These are phyloP conservation scores for Wallemia ichthyophaga DNA, from an alignment of 1,284 basidiomycete species.

Conservation along the genomic window DNA sequence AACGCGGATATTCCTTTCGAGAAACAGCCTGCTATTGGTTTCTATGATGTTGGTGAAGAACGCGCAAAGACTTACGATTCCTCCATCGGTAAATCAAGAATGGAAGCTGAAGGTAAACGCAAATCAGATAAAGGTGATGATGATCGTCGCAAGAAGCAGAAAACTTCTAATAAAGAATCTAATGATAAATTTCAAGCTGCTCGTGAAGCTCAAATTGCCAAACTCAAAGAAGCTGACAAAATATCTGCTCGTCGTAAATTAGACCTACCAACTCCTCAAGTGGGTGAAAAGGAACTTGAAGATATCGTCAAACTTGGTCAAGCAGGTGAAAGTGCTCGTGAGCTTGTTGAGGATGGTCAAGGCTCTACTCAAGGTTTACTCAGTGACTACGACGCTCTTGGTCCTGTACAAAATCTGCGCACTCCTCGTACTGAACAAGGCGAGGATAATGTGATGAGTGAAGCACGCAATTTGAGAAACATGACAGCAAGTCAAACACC, in stretches of 20 bases:
- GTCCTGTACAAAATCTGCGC: conserved; percentile 58
- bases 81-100: conserved; percentile 63
- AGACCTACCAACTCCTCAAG: conserved; percentile 63
- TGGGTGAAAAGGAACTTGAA: conserved; percentile 82
- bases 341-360: conserved; percentile 30
- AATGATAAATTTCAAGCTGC: conserved; percentile 56
- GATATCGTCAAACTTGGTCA: conserved; percentile 97
- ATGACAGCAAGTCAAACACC: conserved; percentile 81
- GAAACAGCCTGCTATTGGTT: conserved; percentile 77
- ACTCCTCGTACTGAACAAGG: conserved; percentile 63
- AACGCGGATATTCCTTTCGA: conserved; percentile 97
- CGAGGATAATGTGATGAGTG: conserved; percentile 79
- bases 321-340: conserved; percentile 60
- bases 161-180: conserved; percentile 29
- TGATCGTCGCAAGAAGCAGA: conserved; percentile 55
- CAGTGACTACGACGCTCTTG: conserved; percentile 70
- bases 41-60: conserved; percentile 91
- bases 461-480: conserved; percentile 78
- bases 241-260: conserved; percentile 67
- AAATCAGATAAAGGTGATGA: conserved; percentile 68
- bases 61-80: conserved; percentile 59
- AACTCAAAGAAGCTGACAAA: conserved; percentile 83
- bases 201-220: conserved; percentile 85
- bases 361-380: conserved; percentile 52
- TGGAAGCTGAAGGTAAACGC: conserved; percentile 48